These are phyloP conservation scores for Papiliotrema fonsecae DNA, from an alignment of 1,284 basidiomycete genomes.

Conservation along the genomic window DNA sequence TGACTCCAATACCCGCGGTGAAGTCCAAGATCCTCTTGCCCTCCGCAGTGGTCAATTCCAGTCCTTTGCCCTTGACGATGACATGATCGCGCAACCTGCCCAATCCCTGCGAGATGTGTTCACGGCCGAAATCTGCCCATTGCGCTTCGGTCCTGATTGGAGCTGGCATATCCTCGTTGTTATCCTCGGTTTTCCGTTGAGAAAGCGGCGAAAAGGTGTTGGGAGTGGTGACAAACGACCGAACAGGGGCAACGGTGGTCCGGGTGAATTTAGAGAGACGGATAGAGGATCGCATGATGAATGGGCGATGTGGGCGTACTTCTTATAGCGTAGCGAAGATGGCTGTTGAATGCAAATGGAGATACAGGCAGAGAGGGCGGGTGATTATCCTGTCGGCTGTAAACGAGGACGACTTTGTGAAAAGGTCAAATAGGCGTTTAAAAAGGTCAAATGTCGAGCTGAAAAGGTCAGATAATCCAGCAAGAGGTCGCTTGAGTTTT, in stretches of 20 bases:
- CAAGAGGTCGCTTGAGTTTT: no score
- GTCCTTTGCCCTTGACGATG: slow-evolving; percentile 71
- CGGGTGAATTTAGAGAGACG: background rate
- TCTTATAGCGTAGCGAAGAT: no score
- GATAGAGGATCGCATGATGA: background rate
- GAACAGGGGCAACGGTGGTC: background rate
- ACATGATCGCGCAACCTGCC: slow-evolving; percentile 55
- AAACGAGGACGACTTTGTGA: no score
- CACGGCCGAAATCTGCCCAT: slow-evolving; percentile 33
- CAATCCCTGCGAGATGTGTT: slow-evolving; percentile 38
- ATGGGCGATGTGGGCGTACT: background rate
- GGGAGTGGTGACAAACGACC: background rate
- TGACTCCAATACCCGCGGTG: slow-evolving; percentile 65
- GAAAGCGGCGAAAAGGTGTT: background rate
- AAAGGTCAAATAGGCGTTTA: no score
- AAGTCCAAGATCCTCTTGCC: slow-evolving; percentile 74
- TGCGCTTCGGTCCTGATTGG: slow-evolving; percentile 18
- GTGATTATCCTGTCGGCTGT: no score
- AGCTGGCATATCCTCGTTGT: slow-evolving; percentile 14
- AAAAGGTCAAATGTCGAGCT: no score
- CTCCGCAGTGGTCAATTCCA: slow-evolving; percentile 60
- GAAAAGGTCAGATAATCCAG: no score
- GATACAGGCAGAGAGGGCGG: no score
- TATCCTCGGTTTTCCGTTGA: background rate
- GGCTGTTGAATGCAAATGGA: no score